Percentiles rank a stretch among this genome's conserved stretches.
Evolutionary conservation across 257 asterid genomes (phyloP).

Genomic region (Mentha longifolia): DNA sequence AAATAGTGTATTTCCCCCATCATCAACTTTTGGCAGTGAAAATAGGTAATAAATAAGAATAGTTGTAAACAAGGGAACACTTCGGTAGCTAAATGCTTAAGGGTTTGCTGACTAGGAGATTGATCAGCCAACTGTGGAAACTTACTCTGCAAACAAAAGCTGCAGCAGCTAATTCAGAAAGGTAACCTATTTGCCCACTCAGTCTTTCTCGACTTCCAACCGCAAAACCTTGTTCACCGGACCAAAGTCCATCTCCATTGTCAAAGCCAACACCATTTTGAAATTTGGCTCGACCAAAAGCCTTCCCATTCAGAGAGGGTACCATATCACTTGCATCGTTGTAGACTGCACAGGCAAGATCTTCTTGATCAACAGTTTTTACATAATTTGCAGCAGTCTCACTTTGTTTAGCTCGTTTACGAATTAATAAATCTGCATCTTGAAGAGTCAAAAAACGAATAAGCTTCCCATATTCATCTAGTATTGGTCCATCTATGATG

Average conservation of each 20-base stretch:
- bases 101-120: constrained; percentile 7
- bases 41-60: constrained; percentile 4
- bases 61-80: not conserved
- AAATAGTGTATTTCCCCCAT: constrained; percentile 10
- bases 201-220: constrained; percentile 88
- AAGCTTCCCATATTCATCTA: constrained; percentile 74
- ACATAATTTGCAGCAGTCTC: constrained; percentile 89
- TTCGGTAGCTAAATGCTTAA: not conserved
- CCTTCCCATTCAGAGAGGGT: constrained; percentile 45
- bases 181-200: constrained; percentile 72
- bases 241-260: constrained; percentile 82
- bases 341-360: constrained; percentile 41
- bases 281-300: constrained; percentile 55
- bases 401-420: constrained; percentile 79
- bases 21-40: constrained; percentile 24
- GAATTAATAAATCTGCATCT: constrained; percentile 81
- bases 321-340: constrained; percentile 39
- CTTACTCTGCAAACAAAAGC: constrained; percentile 93
- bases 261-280: constrained; percentile 94
- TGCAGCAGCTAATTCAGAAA: constrained; percentile 92
- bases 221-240: constrained; percentile 87
- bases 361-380: constrained; percentile 76
- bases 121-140: constrained; percentile 23
- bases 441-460: constrained; percentile 81
- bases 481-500: constrained; percentile 89